phyloP scores from a whole-genome alignment of 1,139 yeast genomes.

The Zygoascus meyerae region DNA sequence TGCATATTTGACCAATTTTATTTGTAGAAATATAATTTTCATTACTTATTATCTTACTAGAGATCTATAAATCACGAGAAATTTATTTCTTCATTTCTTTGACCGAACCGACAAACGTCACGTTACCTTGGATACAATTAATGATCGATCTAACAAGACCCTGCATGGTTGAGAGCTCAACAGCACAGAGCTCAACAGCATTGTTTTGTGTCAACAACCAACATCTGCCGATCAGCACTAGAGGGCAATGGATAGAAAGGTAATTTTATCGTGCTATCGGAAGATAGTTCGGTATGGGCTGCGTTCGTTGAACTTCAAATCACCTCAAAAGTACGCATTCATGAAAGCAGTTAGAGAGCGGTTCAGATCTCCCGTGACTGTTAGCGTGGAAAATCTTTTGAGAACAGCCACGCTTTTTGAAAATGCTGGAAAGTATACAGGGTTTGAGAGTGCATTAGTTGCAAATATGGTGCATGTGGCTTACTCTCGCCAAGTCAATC shows the following conservation, averaged over 20 bases:
- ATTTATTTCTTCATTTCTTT: too few relatives aligned
- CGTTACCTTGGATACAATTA: too few relatives aligned
- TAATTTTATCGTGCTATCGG: slow-evolving; percentile 8
- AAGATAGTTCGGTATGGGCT: slow-evolving; percentile 17
- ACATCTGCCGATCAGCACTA: background rate
- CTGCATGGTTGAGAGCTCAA: too few relatives aligned
- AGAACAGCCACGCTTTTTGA: slow-evolving; percentile 18
- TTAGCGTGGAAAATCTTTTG: slow-evolving; percentile 10
- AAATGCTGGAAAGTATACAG: slow-evolving; percentile 19
- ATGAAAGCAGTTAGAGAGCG: slow-evolving; percentile 11
- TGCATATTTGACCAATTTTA: too few relatives aligned
- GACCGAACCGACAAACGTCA: too few relatives aligned
- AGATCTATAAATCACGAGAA: too few relatives aligned
- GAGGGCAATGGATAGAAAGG: background rate
- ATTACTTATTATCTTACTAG: too few relatives aligned
- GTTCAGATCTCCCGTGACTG: slow-evolving; percentile 9
- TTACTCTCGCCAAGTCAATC: slow-evolving; percentile 9
- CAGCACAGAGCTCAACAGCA: too few relatives aligned
- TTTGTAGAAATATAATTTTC: too few relatives aligned
- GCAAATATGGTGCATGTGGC: slow-evolving; percentile 18
- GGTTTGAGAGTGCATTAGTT: slow-evolving; percentile 19
- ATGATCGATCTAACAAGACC: too few relatives aligned
- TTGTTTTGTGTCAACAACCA: background rate
- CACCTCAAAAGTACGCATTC: slow-evolving; percentile 15
- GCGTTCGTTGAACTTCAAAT: slow-evolving; percentile 14